Evolutionary conservation across 768 basidiomycete genomes (phyloP), one percentile per base, ranked within the genome.

Genomic region (Lactarius psammicola): DNA sequence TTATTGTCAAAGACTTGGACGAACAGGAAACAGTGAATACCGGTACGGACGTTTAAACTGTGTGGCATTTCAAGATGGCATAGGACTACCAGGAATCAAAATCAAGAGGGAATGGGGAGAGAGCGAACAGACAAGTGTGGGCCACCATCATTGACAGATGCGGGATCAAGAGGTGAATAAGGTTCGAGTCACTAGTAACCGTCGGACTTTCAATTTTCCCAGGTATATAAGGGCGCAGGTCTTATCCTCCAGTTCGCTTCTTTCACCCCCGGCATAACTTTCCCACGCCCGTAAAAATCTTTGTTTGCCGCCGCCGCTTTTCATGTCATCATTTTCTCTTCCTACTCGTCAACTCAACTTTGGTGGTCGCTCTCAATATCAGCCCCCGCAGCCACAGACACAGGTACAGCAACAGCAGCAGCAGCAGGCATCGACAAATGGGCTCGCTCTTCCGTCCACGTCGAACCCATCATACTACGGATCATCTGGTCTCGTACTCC

Each of bases 331-430:
- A 56, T 88, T 87, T 72, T 86, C 87, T 38, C 81, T 92, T 61
- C 89, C 89, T 68, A 84, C 90, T 67, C 89, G 90, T 72, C 90
- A 88, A 72, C 84, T 92, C 70, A 90, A 85, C 60, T 90, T 92
- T 72, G 88, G 87, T 65, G 88, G 87, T 62, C 85, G 90, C 65
- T 78, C 88, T 59, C 85, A 82, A 68, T 71, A 73, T 34, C 70
- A 71, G 36, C 71, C 70, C 11, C 64, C 71, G 64, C 79, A 78
- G 62, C 73, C 78, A 42, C 78, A 77, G 59, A 76, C 76, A 70
- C 75, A 77, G 38, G 78, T 81, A 54, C 79, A 78, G 56, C 77
- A 77, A 68, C 78, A 76, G 42, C 76, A 77, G 31, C 75, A 74
- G 60, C 56, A 68, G 56, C 61, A 78, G 13, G 76, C 81, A 71